Percentiles rank a stretch among this genome's conserved stretches.
Evolutionary conservation across 225 moss, liverwort and hornwort species (phyloP).

Genomic region (Antitrichia curtipendula): DNA sequence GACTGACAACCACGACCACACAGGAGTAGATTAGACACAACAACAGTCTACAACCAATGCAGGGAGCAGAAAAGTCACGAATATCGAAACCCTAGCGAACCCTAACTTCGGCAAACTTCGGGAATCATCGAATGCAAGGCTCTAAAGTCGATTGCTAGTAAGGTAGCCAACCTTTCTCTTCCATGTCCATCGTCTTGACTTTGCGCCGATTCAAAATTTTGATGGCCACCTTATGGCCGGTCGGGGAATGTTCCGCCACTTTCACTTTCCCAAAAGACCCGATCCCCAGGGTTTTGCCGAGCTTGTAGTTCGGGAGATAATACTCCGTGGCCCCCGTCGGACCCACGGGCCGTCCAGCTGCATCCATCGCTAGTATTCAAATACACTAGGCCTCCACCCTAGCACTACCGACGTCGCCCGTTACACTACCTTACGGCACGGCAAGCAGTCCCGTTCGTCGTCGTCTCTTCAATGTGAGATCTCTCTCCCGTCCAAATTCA

Average conservation of each 20-base stretch:
- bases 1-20: conserved; percentile 19
- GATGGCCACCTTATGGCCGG: conserved; percentile 40
- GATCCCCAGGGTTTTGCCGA: conserved; percentile 48
- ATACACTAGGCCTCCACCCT: neutral
- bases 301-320: conserved; percentile 36
- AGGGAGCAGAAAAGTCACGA: neutral
- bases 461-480: neutral
- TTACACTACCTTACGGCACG: neutral
- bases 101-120: neutral
- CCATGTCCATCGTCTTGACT: conserved; percentile 41
- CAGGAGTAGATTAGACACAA: neutral
- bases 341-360: neutral
- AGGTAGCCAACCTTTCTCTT: conserved; percentile 24
- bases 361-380: conserved; percentile 21
- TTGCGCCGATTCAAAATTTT: conserved; percentile 42
- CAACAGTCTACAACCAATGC: neutral
- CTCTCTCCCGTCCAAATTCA: conserved; percentile 1
- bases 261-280: conserved; percentile 45
- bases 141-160: neutral
- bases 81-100: neutral
- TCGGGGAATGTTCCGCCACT: conserved; percentile 35
- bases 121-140: neutral
- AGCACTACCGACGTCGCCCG: neutral
- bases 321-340: conserved; percentile 11
- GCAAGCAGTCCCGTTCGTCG: neutral